Evolutionary conservation across 2,329 filamentous ascomycete species (phyloP), one percentile per base, ranked within the genome.

Genomic region (Epicoccum sorghinum): DNA sequence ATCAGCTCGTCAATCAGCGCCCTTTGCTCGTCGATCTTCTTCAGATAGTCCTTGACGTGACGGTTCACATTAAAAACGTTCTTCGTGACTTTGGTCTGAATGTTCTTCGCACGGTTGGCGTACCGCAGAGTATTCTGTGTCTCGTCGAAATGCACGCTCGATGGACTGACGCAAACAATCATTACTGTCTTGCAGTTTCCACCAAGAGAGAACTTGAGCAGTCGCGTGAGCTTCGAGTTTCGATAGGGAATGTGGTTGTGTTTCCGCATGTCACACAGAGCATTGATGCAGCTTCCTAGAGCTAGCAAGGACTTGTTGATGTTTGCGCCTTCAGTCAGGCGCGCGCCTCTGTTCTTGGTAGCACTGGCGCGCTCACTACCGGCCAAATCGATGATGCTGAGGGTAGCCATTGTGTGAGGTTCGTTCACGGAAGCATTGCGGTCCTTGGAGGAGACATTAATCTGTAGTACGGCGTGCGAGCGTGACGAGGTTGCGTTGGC

Each of bases 31-130:
- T 99, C 93, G 67, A 99, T 99, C 83, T 98, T 98, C 80, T 97
- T 95, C 73, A 99, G 78, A 78, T 96, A 99, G 76, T 99, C 95
- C 80, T 99, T 99, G 69, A 99, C 95, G 77, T 99, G 95, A 58
- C 95, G 89, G 74, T 99, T 97, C 60, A 99, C 95, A 74, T 99
- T 99, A 79, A 96, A 99, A 23, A 98, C 93, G 71, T 99, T 99
- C 68, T 93, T 88, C n/a, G 95, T 97, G 52, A 97, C 92, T 82
- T 99, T 99, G 55, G 95, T 99, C 79, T 98, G 96, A 71, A 99
- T 99, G 70, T 99, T 99, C 84, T 99, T 99, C 55, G 95, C 95
- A 64, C 95, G 85, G 75, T 99, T 98, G 44, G 95, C 95, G 70
- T 99, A 99, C 66, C 96, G 90, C 14, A 99, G 82, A 0, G 95